Evolutionary conservation across 202 grass and related monocot species (phyloP), one percentile per base, ranked within the genome.

Genomic region (Tripidium arundinaceum): DNA sequence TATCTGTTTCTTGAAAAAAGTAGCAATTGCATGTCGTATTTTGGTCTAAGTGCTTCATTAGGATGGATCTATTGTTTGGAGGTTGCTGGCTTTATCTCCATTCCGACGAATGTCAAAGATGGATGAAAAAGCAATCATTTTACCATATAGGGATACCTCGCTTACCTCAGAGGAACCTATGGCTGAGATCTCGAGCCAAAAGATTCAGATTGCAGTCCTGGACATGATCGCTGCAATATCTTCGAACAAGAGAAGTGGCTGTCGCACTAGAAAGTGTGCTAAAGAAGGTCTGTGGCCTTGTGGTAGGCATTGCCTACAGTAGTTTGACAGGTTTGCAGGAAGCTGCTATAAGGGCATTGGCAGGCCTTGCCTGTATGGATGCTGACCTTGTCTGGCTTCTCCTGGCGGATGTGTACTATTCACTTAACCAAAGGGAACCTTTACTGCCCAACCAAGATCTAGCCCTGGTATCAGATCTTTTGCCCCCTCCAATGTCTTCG

Each of bases 341-440:
- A 80, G 89, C 83, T 84, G 80, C 92, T 62, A 10, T 94, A 66
- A 93, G 78, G 76, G 82, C 95, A 74, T 88, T 98, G 82, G 21
- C 62, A 36, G 92, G 89, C 37, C 84, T 98, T 59, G 86, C 90
- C 36, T 68, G 52, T 65, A 98, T 95, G 7, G 92, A 98, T 89
- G 62, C 88, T 36, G 95, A 98, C 40, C 92, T 98, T 9, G 83
- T 94, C 62, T 98, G 95, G 95, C 90, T 98, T 84, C 89, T 98
- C 45, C 84, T 98, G 50, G 92, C 92, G 6, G 95, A 98, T 71
- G 81, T 95, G 60, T 93, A 95, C 82, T 81, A 93, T 76, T 94
- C 88, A 59, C 62, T 98, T 62, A 86, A 93, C 69, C 86, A 79
- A 72, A 89, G 74, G 65, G 83, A 91, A 27, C 77, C 90, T 78